Percentiles rank a stretch among this genome's conserved stretches.
These are phyloP conservation scores for Acacia melanoxylon DNA, from an alignment of 306 rosid species.

Conservation along the genomic window DNA sequence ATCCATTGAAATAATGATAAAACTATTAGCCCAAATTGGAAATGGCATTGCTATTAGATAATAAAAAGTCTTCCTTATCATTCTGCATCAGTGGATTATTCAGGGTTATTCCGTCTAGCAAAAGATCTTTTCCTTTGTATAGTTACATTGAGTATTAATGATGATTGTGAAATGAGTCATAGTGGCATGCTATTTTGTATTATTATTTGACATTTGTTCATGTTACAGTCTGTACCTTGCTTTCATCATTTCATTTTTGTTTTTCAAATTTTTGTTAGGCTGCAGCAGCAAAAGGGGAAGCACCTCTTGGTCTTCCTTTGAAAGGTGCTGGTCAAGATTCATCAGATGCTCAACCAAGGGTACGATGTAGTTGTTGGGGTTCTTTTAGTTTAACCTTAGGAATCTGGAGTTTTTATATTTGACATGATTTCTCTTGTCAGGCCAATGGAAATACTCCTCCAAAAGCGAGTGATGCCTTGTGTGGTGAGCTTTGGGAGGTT, in stretches of 20 bases:
- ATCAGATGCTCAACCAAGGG: conserved; percentile 75
- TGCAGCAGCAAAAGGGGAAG: conserved; percentile 99
- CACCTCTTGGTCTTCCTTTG: conserved; percentile 97
- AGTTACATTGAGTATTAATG: conserved; percentile 1
- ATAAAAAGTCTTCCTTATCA: not conserved
- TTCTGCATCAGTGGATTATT: conserved; percentile 3
- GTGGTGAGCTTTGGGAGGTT: conserved; percentile 96
- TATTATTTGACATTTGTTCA: conserved; percentile 19
- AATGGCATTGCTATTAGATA: not conserved
- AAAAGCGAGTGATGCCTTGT: conserved; percentile 93
- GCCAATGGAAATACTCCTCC: conserved; percentile 79
- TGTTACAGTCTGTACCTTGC: not conserved
- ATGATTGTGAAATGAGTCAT: conserved; percentile 3
- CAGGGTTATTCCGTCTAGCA: not conserved
- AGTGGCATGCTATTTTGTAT: not conserved
- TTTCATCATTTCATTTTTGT: conserved; percentile 22
- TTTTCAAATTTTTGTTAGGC: conserved; percentile 60
- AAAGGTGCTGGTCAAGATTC: conserved; percentile 99
- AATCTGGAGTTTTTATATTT: conserved; percentile 18
- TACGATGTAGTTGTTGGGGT: conserved; percentile 33
- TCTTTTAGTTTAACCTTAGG: conserved; percentile 18
- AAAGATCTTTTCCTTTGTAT: conserved; percentile 12
- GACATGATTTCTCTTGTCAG: conserved; percentile 44
- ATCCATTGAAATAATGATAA: not conserved
- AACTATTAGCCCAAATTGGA: not conserved